Base-by-base conservation (phyloP, 2,329 filamentous ascomycete genomes). In the Colletotrichum eleusines region DNA sequence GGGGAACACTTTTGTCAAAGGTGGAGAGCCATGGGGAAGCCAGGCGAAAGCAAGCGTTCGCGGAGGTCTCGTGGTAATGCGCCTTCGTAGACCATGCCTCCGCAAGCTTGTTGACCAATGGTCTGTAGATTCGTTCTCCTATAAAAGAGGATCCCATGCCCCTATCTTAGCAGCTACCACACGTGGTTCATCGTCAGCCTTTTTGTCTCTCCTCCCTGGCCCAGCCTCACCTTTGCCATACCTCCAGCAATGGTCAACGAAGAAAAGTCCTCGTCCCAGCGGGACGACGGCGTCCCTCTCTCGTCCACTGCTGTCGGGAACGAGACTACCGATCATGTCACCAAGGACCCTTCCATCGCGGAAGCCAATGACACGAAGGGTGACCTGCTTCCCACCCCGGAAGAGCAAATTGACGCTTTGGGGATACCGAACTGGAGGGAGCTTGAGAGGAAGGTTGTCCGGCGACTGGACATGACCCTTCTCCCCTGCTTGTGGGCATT, bases 401-500 rank as follows among this genome's bases (percentile, higher is more conserved):
- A 74, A 23, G 73, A 73, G 59, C 68, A 65, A 50, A 74, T 75
- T 18, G 74, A 75, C 16, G 73, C 74, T n/a, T 66, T 75, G 26
- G 74, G 74, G 1, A 72, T 74, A 31, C 57, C 65, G 8, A 64
- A 75, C 50, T 75, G 74, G 74, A 71, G 72, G 16, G 70, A 74
- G 0, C 62, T 74, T 3, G 74, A 75, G 58, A 75, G 73, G 51
- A 63, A 74, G 59, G 42, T 75, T 9, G 74, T 75, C 50, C 63
- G 58, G 31, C 73, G 73, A 12, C 63, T 75, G 12, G 74, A 74
- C 31, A 66, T 74, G 67, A 75, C 74, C 2, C 63, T 75, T 3
- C 69, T 75, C 54, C 74, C 74, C 0, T 74, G 73, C 60, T 54
- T 74, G 20, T 75, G 74, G 73, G 72, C 72, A 14, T 62, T 74